A percentile compares a stretch with the other conserved stretches of the same genome.
phyloP scores from a whole-genome alignment of 2,329 filamentous ascomycete species.

The Penicillium sp. region DNA sequence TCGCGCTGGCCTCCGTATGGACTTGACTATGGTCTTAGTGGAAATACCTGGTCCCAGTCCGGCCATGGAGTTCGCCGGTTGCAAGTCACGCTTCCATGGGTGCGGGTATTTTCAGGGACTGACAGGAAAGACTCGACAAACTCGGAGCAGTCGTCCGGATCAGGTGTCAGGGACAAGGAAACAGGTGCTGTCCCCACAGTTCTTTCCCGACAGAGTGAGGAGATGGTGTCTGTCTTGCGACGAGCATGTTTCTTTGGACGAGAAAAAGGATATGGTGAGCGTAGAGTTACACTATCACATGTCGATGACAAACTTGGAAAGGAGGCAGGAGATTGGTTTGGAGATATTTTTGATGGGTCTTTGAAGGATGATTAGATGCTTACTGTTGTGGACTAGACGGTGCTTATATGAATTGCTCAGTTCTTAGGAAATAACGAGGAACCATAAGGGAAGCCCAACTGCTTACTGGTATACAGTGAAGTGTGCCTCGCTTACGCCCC shows the following conservation, averaged over 20 bases:
- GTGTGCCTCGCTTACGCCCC: no score
- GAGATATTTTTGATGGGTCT: conserved; percentile 9
- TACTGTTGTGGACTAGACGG: neutral
- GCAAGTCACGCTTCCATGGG: conserved; percentile 38
- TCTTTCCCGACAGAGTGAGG: conserved; percentile 41
- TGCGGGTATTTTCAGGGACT: conserved; percentile 30
- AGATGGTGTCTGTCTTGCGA: conserved; percentile 48
- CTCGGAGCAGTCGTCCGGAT: neutral
- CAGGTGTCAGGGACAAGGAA: neutral
- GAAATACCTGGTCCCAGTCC: conserved; percentile 16
- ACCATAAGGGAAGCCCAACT: no score
- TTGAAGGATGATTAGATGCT: conserved; percentile 8
- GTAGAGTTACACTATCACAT: conserved; percentile 34
- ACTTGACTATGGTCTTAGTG: conserved; percentile 36
- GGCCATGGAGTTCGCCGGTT: conserved; percentile 26
- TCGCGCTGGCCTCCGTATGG: conserved; percentile 46
- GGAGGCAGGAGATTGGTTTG: conserved; percentile 19
- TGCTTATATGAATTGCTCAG: no score
- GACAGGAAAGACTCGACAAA: neutral
- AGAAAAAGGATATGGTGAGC: conserved; percentile 44
- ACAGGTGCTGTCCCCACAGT: conserved; percentile 26
- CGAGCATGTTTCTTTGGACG: conserved; percentile 50
- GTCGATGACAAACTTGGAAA: neutral
- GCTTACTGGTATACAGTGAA: no score
- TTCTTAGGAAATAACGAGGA: no score